Conservation (phyloP, 2,329 filamentous ascomycete genomes). For the Cordyceps javanica region DNA sequence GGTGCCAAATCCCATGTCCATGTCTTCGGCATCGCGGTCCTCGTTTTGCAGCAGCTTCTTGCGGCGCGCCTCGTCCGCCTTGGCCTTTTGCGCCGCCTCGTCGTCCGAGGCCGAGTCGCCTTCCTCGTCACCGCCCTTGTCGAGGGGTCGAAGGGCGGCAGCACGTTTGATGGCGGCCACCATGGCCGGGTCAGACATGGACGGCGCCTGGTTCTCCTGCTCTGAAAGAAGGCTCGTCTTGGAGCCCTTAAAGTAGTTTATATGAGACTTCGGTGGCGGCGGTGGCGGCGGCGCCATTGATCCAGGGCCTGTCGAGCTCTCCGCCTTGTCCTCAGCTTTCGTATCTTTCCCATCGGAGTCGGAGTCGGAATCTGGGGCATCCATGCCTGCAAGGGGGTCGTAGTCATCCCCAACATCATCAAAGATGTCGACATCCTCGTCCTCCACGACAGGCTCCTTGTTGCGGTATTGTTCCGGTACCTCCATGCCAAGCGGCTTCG, state of each 20-base stretch:
- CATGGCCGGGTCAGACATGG: slow-evolving; percentile 68
- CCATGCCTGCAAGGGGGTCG: slow-evolving; percentile 57
- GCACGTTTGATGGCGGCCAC: slow-evolving; percentile 83
- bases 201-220: slow-evolving; percentile 44
- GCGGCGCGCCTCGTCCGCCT: slow-evolving; percentile 59
- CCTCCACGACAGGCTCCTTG: slow-evolving; percentile 40
- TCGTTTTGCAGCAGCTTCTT: slow-evolving; percentile 68
- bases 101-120: slow-evolving; percentile 31
- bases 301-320: slow-evolving; percentile 20
- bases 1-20: slow-evolving; percentile 91
- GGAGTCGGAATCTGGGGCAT: slow-evolving; percentile 37
- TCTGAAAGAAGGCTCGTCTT: slow-evolving; percentile 49
- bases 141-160: slow-evolving; percentile 52
- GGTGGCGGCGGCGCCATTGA: slow-evolving; percentile 42
- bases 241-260: slow-evolving; percentile 59
- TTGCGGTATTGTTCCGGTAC: slow-evolving; percentile 53
- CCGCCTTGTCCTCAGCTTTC: slow-evolving; percentile 17
- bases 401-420: slow-evolving; percentile 62
- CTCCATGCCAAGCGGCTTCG: slow-evolving; percentile 58
- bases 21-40: slow-evolving; percentile 78
- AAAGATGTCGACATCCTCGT: slow-evolving; percentile 59
- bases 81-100: slow-evolving; percentile 32
- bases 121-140: slow-evolving; percentile 28
- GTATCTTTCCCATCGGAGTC: slow-evolving; percentile 37
- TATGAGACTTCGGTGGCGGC: slow-evolving; percentile 29